phyloP scores from a whole-genome alignment of 805 yeast genomes.

The Candida xiaguanensis region DNA sequence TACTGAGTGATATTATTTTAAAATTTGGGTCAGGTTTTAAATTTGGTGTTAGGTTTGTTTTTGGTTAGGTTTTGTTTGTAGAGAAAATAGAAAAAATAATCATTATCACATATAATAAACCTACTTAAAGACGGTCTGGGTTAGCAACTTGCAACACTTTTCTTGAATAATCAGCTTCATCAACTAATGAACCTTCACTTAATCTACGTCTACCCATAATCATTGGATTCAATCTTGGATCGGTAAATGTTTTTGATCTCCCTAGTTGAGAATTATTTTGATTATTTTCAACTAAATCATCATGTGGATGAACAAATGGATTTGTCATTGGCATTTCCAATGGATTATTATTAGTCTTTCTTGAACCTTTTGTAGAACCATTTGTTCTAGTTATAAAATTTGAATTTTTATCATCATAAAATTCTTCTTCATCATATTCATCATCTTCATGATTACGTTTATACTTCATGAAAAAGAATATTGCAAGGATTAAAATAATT shows the following conservation, averaged over 20 bases:
- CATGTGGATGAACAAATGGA: constrained; percentile 63
- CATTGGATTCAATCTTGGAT: constrained; percentile 67
- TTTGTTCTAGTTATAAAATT: constrained; percentile 13
- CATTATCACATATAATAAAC: not conserved
- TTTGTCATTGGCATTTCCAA: constrained; percentile 45
- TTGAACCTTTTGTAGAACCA: constrained; percentile 11
- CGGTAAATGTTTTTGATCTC: constrained; percentile 25
- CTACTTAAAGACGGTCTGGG: constrained; percentile 49
- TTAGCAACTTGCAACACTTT: constrained; percentile 77
- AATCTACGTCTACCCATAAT: constrained; percentile 81
- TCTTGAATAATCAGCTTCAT: constrained; percentile 76
- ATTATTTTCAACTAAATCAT: constrained; percentile 28
- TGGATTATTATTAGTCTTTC: constrained; percentile 19
- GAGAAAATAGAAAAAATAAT: not conserved
- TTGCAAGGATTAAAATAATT: constrained; percentile 29
- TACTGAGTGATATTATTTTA: not conserved
- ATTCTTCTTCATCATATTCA: constrained; percentile 39
- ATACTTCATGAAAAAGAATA: constrained; percentile 40
- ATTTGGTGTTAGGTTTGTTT: too few relatives aligned
- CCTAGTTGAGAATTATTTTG: not conserved
- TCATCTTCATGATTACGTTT: constrained; percentile 38
- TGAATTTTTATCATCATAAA: constrained; percentile 18
- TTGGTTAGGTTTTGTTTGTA: too few relatives aligned
- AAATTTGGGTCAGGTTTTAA: not conserved
- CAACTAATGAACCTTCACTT: constrained; percentile 83